phyloP scores from a whole-genome alignment of 257 asterid genomes.

The Paulownia fortunei region DNA sequence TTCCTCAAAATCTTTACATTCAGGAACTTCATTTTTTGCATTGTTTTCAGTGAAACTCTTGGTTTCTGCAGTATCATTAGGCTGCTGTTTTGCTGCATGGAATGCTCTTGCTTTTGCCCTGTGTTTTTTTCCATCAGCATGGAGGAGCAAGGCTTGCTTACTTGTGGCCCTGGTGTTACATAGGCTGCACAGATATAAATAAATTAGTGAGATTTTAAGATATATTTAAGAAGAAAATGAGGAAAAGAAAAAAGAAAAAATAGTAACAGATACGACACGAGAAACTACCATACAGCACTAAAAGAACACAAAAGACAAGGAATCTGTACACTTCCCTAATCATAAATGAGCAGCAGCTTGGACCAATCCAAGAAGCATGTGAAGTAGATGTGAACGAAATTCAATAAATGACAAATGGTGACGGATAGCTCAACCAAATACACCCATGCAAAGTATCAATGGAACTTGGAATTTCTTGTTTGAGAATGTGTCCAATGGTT shows the following conservation, averaged over 20 bases:
- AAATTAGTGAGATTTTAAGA: slow-evolving; percentile 7
- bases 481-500: not conserved
- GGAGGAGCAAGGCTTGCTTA: slow-evolving; percentile 87
- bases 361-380: not conserved
- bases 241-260: not conserved
- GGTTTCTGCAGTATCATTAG: slow-evolving; percentile 49
- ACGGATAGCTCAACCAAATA: not conserved
- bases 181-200: slow-evolving; percentile 56
- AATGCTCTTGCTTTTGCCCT: slow-evolving; percentile 88
- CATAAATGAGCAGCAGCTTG: not conserved
- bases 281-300: not conserved
- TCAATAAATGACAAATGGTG: not conserved
- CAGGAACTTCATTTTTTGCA: slow-evolving; percentile 39
- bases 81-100: slow-evolving; percentile 74
- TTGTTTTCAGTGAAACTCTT: slow-evolving; percentile 36
- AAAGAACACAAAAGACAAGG: not conserved
- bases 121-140: slow-evolving; percentile 96
- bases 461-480: not conserved
- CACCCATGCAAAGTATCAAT: not conserved
- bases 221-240: not conserved
- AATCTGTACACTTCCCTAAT: not conserved
- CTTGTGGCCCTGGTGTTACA: slow-evolving; percentile 92
- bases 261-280: not conserved
- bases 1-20: slow-evolving; percentile 38
- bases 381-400: not conserved